phyloP scores from a whole-genome alignment of 1,139 yeast species.

The Candida pseudoviswanathii region DNA sequence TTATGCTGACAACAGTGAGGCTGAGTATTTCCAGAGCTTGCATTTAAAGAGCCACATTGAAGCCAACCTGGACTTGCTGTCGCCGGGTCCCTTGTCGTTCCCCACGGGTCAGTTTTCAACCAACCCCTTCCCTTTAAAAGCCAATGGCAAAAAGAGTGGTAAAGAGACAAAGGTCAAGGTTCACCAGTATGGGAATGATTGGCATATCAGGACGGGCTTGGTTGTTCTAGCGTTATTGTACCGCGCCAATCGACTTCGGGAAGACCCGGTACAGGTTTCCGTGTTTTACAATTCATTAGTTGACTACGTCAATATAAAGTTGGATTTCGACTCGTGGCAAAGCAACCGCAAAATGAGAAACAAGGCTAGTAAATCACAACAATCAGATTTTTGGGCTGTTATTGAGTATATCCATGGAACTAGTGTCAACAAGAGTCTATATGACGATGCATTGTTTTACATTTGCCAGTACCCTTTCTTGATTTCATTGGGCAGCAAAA shows the following conservation, averaged over 20 bases:
- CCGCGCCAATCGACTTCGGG: constrained; percentile 50
- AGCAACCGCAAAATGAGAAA: constrained; percentile 22
- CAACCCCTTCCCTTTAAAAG: constrained; percentile 13
- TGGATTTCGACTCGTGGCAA: constrained; percentile 89
- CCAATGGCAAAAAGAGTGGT: constrained; percentile 21
- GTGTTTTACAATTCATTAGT: constrained; percentile 78
- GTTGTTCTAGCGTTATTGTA: constrained; percentile 56
- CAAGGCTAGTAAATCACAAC: constrained; percentile 11
- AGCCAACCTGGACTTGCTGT: constrained; percentile 14
- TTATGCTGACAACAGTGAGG: constrained; percentile 14
- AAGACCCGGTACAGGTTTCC: constrained; percentile 45
- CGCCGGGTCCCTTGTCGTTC: constrained; percentile 9
- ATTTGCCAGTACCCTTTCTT: constrained; percentile 86
- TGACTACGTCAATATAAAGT: constrained; percentile 73
- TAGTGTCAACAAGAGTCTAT: constrained; percentile 21
- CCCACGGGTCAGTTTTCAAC: constrained; percentile 13
- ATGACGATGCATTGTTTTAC: constrained; percentile 40
- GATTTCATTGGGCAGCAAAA: constrained; percentile 80
- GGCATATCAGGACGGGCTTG: constrained; percentile 77
- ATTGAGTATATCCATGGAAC: constrained; percentile 52
- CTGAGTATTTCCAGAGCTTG: constrained; percentile 22
- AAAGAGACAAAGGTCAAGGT: constrained; percentile 51
- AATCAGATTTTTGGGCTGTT: constrained; percentile 40
- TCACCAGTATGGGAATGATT: constrained; percentile 72
- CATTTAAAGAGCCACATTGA: constrained; percentile 17